A percentile compares a stretch with the other conserved stretches of the same genome.
phyloP scores from a whole-genome alignment of 2,329 filamentous ascomycete species.

The Byssoonygena ceratinophila region DNA sequence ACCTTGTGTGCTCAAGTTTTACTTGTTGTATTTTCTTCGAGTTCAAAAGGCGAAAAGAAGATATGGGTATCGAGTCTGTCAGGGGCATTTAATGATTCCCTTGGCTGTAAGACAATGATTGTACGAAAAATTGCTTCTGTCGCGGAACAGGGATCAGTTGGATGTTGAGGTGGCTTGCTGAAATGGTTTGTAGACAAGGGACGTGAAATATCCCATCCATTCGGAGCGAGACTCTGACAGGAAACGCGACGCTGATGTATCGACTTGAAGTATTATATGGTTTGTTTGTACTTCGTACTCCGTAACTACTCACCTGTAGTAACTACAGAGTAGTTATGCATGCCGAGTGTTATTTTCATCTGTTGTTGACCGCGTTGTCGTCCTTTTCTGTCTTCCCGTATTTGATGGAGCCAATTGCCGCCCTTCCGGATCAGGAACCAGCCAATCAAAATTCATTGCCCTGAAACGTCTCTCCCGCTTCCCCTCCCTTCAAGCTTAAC shows the following conservation, averaged over 20 bases:
- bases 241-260: neutral
- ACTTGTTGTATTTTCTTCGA: neutral
- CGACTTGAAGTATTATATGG: too few relatives aligned
- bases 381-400: neutral
- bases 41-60: neutral
- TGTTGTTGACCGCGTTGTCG: neutral
- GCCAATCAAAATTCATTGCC: neutral
- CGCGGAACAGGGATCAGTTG: neutral
- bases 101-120: neutral
- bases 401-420: conserved; percentile 4
- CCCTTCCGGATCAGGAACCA: conserved; percentile 1
- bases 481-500: conserved; percentile 2
- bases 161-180: neutral
- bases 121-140: conserved; percentile 3
- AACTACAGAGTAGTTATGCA: too few relatives aligned
- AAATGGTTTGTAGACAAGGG: neutral
- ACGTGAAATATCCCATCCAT: neutral
- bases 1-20: too few relatives aligned
- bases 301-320: too few relatives aligned
- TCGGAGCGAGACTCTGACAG: neutral
- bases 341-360: too few relatives aligned
- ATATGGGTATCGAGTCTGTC: neutral
- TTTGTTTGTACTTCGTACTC: too few relatives aligned
- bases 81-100: neutral
- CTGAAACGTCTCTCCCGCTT: neutral